A percentile compares a stretch with the other conserved stretches of the same genome.
These are phyloP conservation scores for Hebeloma cylindrosporum DNA, from an alignment of 768 basidiomycete genomes.

Conservation along the genomic window DNA sequence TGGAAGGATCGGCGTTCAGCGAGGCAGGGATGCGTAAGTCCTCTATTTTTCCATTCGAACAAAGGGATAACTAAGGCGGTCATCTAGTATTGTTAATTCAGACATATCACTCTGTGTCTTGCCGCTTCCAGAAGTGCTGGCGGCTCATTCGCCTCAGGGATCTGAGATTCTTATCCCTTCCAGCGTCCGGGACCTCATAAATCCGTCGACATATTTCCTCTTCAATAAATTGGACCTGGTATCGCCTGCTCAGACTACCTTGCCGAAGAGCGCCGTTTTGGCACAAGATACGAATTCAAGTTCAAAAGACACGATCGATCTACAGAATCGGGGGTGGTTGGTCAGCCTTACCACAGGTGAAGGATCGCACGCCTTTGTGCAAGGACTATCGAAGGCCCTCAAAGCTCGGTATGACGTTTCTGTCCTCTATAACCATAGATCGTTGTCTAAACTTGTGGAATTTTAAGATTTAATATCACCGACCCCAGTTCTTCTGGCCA, in stretches of 20 bases:
- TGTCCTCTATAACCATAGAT: background rate
- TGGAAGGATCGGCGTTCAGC: conserved; percentile 83
- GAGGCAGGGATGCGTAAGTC: conserved; percentile 67
- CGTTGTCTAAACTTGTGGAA: background rate
- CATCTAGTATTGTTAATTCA: conserved; percentile 57
- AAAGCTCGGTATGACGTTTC: conserved; percentile 42
- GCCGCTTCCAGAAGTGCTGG: conserved; percentile 54
- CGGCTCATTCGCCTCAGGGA: conserved; percentile 11
- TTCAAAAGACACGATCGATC: background rate
- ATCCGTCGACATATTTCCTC: conserved; percentile 61
- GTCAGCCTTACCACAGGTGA: conserved; percentile 60
- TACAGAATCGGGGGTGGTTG: conserved; percentile 45
- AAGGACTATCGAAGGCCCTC: conserved; percentile 53
- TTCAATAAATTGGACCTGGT: conserved; percentile 78
- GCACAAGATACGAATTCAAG: background rate
- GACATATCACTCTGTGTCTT: conserved; percentile 82
- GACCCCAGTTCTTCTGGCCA: conserved; percentile 1
- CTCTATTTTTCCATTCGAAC: background rate
- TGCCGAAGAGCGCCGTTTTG: background rate
- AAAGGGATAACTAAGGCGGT: background rate
- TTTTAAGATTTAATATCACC: conserved; percentile 15
- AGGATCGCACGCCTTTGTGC: conserved; percentile 60
- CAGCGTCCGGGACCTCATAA: conserved; percentile 50
- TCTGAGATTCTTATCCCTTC: conserved; percentile 38
- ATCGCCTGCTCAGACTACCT: background rate